A percentile compares a stretch with the other conserved stretches of the same genome.
These are phyloP conservation scores for Arabidopsis arenosa DNA, from an alignment of 345 rosid genomes.

Conservation along the genomic window DNA sequence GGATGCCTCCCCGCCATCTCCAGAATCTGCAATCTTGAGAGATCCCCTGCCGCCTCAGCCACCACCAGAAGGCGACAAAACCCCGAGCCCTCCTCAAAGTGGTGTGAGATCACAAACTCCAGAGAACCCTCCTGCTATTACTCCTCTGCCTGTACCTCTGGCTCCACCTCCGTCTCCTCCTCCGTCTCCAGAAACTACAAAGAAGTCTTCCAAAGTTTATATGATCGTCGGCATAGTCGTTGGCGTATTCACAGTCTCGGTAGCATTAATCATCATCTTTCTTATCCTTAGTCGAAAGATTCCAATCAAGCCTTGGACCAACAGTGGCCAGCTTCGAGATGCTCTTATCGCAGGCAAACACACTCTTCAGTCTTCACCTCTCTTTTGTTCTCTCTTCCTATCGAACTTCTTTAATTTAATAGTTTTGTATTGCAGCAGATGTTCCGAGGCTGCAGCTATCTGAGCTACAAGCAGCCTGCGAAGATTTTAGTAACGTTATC, in stretches of 20 bases:
- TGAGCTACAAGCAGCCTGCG: slow-evolving; percentile 92
- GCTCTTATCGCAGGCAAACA: slow-evolving; percentile 76
- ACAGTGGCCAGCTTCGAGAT: slow-evolving; percentile 86
- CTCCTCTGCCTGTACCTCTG: neutral
- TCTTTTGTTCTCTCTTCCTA: neutral
- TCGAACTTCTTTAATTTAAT: neutral
- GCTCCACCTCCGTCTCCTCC: neutral
- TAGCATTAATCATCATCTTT: slow-evolving; percentile 49
- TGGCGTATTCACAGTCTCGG: slow-evolving; percentile 50
- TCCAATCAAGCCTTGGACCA: slow-evolving; percentile 86
- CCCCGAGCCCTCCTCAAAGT: slow-evolving; percentile 27
- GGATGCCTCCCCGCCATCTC: slow-evolving; percentile 35
- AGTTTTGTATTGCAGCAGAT: slow-evolving; percentile 52
- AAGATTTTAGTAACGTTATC: slow-evolving; percentile 94
- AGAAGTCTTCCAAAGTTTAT: slow-evolving; percentile 1
- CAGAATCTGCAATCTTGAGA: neutral
- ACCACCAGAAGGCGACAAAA: neutral
- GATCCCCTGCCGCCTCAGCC: neutral
- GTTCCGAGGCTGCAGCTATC: slow-evolving; percentile 79
- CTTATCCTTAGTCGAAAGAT: slow-evolving; percentile 60
- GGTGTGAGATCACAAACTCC: slow-evolving; percentile 8
- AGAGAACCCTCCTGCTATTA: neutral
- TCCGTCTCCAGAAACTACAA: slow-evolving; percentile 18
- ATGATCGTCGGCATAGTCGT: slow-evolving; percentile 40
- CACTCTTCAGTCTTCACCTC: slow-evolving; percentile 16